Conservation (phyloP, 805 yeast genomes). For the Dipodascopsis tothii region DNA sequence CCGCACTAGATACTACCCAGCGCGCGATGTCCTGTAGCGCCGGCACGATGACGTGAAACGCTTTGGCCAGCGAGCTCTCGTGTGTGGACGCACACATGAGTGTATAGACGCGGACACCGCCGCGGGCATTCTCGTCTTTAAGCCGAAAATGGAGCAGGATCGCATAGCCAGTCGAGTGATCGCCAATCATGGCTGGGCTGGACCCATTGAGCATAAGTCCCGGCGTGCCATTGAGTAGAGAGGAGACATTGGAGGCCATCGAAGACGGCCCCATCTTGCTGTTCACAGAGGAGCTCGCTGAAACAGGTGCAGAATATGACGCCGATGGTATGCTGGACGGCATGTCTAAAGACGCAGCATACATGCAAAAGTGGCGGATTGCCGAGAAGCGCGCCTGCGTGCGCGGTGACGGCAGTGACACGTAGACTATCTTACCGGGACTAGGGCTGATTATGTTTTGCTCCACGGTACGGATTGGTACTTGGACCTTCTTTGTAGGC, state of each 20-base stretch:
- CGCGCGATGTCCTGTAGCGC: constrained; percentile 9
- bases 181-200: constrained; percentile 10
- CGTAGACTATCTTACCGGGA: constrained; percentile 5
- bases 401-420: constrained; percentile 26
- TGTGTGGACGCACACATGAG: constrained; percentile 2
- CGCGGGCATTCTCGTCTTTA: constrained; percentile 7
- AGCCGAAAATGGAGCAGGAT: constrained; percentile 5
- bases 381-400: constrained; percentile 26
- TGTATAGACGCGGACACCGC: constrained; percentile 5
- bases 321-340: not conserved
- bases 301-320: too few species aligned
- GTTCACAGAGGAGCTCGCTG: too few species aligned
- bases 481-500: not conserved
- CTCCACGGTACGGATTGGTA: not conserved
- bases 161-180: constrained; percentile 10
- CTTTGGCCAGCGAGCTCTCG: constrained; percentile 4
- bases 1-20: constrained; percentile 8
- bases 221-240: not conserved
- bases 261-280: not conserved
- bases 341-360: constrained; percentile 23
- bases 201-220: constrained; percentile 1
- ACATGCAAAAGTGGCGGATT: constrained; percentile 27
- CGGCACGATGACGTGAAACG: constrained; percentile 9
- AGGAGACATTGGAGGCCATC: not conserved
- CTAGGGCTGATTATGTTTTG: not conserved